These are phyloP conservation scores for Alternaria triticimaculans DNA, from an alignment of 2,329 filamentous ascomycete genomes.

Conservation along the genomic window DNA sequence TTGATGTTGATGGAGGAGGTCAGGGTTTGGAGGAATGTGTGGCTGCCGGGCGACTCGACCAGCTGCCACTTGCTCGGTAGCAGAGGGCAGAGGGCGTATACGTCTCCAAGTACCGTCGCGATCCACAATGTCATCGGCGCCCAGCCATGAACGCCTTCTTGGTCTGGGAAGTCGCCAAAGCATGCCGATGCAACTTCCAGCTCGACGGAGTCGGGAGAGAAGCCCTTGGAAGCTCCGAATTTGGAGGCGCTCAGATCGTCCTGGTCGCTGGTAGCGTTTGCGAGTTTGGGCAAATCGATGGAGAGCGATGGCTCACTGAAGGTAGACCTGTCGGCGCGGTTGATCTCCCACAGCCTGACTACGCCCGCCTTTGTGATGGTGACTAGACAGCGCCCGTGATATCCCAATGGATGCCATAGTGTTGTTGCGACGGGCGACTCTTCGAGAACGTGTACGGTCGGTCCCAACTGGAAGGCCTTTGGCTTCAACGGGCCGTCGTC, in stretches of 20 bases:
- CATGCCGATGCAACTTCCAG: slow-evolving; percentile 92
- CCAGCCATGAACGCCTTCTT: slow-evolving; percentile 72
- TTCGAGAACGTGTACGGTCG: slow-evolving; percentile 88
- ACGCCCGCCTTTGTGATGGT: slow-evolving; percentile 89
- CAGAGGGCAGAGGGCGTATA: slow-evolving; percentile 91
- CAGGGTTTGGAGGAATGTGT: slow-evolving; percentile 79
- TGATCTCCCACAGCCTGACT: slow-evolving; percentile 89
- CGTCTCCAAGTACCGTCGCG: slow-evolving; percentile 90
- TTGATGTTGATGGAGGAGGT: slow-evolving; percentile 83
- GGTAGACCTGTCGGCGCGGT: slow-evolving; percentile 81
- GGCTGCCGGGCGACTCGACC: slow-evolving; percentile 46
- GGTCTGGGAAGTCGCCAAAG: slow-evolving; percentile 74
- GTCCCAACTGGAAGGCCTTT: slow-evolving; percentile 89
- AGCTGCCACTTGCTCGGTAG: slow-evolving; percentile 84
- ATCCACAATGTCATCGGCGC: slow-evolving; percentile 96
- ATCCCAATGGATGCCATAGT: slow-evolving; percentile 91
- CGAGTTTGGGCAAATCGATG: slow-evolving; percentile 87
- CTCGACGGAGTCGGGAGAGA: slow-evolving; percentile 87
- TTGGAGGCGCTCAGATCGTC: slow-evolving; percentile 82
- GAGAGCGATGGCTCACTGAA: slow-evolving; percentile 84
- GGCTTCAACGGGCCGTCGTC: slow-evolving; percentile 73
- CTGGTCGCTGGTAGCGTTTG: slow-evolving; percentile 79
- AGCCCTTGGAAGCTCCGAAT: slow-evolving; percentile 76
- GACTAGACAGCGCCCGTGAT: slow-evolving; percentile 80
- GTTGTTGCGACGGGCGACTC: slow-evolving; percentile 80